Evolutionary conservation across 768 basidiomycete genomes (phyloP), one percentile per base, ranked within the genome.

Genomic region (Lyophyllum semitale): DNA sequence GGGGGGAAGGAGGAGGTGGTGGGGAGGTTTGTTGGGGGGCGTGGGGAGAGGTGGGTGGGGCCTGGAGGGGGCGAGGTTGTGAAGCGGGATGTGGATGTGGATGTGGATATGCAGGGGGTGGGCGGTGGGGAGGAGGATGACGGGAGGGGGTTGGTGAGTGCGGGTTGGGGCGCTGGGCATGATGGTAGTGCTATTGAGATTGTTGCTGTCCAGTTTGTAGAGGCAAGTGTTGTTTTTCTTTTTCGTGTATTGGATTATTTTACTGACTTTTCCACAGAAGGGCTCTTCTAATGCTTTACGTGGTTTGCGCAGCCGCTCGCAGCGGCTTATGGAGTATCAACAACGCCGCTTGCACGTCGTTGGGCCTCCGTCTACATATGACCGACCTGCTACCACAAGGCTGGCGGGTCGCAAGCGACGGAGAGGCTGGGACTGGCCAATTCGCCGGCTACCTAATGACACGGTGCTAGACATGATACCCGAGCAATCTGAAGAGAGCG

Each of bases 131-230:
- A 73, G 8, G 78, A 79, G 35, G 83, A 87, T 55, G 87, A 88
- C 61, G 85, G 85, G 25, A 69, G 85, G 44, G 74, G 78, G 9
- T 69, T 88, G 60, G 72, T 79, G n/a, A 88, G 87, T 67, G 85
- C 82, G 8, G 82, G 82, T 0, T 90, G 89, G 90, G 88, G 89
- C n/a, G 83, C 80, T 59, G 84, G 85, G 2, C 90, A 91, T 59
- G 89, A 90, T 57, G 90, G 89, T 23, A 84, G 85, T 62, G 88
- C 85, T 23, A 79, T 90, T 61, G 90, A 90, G 73, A 79, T 91
- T 50, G 67, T 91, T 17, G 75, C 73, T 23, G 87, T 83, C 17
- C 77, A 83, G 59, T 84, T 88, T 64, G 78, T 84, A 44, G 75
- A 84, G 77, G 90, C 90, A 59, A 32, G 83, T 66, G 5, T 43